Evolutionary conservation across 306 rosid genomes (phyloP).

Genomic region (Amphicarpaea edgeworthii): DNA sequence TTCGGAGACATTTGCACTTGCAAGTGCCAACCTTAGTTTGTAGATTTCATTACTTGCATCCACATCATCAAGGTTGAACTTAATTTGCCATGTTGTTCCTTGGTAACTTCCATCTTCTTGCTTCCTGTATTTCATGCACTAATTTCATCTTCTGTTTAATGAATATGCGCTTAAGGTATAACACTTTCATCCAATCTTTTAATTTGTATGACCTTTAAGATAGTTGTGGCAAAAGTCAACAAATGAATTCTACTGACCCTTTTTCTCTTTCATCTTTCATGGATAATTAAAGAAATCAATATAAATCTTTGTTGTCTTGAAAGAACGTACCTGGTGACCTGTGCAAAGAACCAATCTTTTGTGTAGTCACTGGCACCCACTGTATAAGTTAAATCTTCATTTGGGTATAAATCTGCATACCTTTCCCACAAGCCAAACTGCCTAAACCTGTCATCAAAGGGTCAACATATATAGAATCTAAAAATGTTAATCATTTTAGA

Average conservation of each 20-base stretch:
- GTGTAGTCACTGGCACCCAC: slow-evolving; percentile 66
- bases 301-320: too few relatives aligned
- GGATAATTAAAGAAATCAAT: too few relatives aligned
- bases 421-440: slow-evolving; percentile 94
- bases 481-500: too few relatives aligned
- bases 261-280: slow-evolving; percentile 10
- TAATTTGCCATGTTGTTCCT: slow-evolving; percentile 95
- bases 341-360: slow-evolving; percentile 92
- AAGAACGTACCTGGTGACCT: slow-evolving; percentile 71
- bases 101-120: slow-evolving; percentile 59
- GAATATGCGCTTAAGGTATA: too few relatives aligned
- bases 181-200: too few relatives aligned
- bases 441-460: slow-evolving; percentile 60
- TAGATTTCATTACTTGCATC: slow-evolving; percentile 55
- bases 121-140: slow-evolving; percentile 58
- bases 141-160: too few relatives aligned
- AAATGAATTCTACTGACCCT: too few relatives aligned
- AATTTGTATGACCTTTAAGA: too few relatives aligned
- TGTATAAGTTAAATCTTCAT: slow-evolving; percentile 63
- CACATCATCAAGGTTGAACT: slow-evolving; percentile 62
- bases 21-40: slow-evolving; percentile 74
- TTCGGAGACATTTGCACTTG: slow-evolving; percentile 74
- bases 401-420: slow-evolving; percentile 78
- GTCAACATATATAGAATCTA: too few relatives aligned
- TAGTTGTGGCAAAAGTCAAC: too few relatives aligned